Conservation (phyloP, 768 basidiomycete genomes). For the Lentinula detonsa region DNA sequence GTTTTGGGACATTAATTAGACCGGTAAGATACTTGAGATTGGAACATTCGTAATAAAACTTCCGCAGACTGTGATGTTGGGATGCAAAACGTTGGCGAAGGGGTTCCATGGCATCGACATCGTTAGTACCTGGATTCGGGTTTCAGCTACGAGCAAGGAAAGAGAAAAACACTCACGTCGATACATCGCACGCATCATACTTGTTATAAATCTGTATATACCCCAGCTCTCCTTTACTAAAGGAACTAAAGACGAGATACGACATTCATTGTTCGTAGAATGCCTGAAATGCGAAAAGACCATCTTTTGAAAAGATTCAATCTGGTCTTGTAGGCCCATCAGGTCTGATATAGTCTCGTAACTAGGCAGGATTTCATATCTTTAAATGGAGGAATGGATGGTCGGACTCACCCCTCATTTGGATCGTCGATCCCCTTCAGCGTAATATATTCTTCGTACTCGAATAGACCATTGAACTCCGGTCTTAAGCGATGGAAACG, state of each 20-base stretch:
- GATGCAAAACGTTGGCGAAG: slow-evolving; percentile 81
- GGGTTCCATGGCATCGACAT: slow-evolving; percentile 84
- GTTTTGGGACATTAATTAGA: slow-evolving; percentile 95
- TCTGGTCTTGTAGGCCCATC: slow-evolving; percentile 97
- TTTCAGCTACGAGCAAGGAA: neutral
- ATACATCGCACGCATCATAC: slow-evolving; percentile 97
- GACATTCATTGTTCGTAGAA: slow-evolving; percentile 93
- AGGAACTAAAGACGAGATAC: slow-evolving; percentile 93
- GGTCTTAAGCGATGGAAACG: slow-evolving; percentile 93
- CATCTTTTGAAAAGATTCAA: slow-evolving; percentile 97
- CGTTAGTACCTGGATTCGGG: slow-evolving; percentile 67
- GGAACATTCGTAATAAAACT: slow-evolving; percentile 99
- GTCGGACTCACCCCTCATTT: slow-evolving; percentile 82
- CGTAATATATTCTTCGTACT: slow-evolving; percentile 98
- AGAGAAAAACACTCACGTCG: slow-evolving; percentile 50
- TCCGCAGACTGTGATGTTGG: slow-evolving; percentile 90
- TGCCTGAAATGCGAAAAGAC: slow-evolving; percentile 92
- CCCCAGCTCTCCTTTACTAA: slow-evolving; percentile 99
- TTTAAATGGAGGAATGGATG: neutral
- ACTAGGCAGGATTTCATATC: slow-evolving; percentile 30
- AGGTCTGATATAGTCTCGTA: slow-evolving; percentile 98
- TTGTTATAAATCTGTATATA: slow-evolving; percentile 97
- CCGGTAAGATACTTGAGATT: slow-evolving; percentile 98
- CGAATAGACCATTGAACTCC: slow-evolving; percentile 98
- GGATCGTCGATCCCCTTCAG: slow-evolving; percentile 98